Conservation (phyloP, 306 rosid genomes). For the Trichosanthes truncata region DNA sequence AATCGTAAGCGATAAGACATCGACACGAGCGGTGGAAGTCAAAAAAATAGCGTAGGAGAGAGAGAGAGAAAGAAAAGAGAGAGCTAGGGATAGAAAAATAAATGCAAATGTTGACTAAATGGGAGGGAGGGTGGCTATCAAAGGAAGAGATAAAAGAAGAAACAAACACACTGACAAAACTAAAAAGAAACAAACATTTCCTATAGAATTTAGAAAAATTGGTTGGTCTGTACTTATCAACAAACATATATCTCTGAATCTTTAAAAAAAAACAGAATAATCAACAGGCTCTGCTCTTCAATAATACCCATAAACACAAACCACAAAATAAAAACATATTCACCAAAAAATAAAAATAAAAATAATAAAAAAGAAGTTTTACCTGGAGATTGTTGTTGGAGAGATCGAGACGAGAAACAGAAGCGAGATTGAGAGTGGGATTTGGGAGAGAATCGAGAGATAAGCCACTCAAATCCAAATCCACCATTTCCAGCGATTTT, state of each 20-base stretch:
- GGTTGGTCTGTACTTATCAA: neutral
- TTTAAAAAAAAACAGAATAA: neutral
- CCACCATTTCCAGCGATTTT: constrained; percentile 22
- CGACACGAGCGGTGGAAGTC: neutral
- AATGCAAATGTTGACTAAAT: neutral
- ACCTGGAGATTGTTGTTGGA: constrained; percentile 93
- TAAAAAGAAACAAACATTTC: neutral
- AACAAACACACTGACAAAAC: neutral
- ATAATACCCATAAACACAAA: no score
- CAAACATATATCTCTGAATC: neutral
- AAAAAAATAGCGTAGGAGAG: neutral
- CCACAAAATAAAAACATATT: no score
- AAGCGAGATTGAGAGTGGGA: constrained; percentile 51
- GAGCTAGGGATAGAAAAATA: neutral
- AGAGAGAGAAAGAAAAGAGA: neutral
- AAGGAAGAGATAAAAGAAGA: neutral
- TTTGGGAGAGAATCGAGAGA: constrained; percentile 60
- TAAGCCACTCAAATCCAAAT: constrained; percentile 66
- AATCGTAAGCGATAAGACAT: neutral
- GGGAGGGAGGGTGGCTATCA: neutral
- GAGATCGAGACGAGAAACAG: constrained; percentile 65
- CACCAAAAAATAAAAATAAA: no score
- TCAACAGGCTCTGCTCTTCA: no score
- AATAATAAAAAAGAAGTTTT: neutral
- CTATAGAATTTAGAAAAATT: neutral